Evolutionary conservation across 345 rosid genomes (phyloP).

Genomic region (Eucalyptus marginata): DNA sequence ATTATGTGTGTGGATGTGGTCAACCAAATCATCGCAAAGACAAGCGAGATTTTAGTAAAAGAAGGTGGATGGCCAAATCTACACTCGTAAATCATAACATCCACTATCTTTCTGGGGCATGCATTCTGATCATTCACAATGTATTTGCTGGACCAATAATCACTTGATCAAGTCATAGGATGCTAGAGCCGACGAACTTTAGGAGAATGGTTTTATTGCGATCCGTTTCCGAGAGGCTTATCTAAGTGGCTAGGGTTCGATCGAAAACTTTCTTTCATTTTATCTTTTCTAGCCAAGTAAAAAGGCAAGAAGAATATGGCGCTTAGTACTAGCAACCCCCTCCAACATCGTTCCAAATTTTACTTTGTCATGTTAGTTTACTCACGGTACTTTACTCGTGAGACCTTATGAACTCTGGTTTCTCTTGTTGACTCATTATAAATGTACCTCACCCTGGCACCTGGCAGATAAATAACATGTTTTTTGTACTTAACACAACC

Average conservation of each 20-base stretch:
- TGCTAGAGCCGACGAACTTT: background rate
- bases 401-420: background rate
- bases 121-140: background rate
- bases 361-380: background rate
- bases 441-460: background rate
- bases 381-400: background rate
- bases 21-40: background rate
- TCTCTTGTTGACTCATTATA: background rate
- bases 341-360: background rate
- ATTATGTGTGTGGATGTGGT: background rate
- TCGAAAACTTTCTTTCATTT: background rate
- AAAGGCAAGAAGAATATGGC: background rate
- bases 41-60: background rate
- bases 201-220: background rate
- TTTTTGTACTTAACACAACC: background rate
- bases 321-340: background rate
- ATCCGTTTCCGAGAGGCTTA: background rate
- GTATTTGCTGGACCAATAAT: background rate
- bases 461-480: background rate
- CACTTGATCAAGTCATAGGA: background rate
- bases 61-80: background rate
- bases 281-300: background rate
- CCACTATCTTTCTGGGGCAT: background rate
- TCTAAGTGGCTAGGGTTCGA: background rate
- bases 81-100: background rate